These are phyloP conservation scores for Graphiopsis chlorocephala DNA, from an alignment of 2,329 filamentous ascomycete species.

Conservation along the genomic window DNA sequence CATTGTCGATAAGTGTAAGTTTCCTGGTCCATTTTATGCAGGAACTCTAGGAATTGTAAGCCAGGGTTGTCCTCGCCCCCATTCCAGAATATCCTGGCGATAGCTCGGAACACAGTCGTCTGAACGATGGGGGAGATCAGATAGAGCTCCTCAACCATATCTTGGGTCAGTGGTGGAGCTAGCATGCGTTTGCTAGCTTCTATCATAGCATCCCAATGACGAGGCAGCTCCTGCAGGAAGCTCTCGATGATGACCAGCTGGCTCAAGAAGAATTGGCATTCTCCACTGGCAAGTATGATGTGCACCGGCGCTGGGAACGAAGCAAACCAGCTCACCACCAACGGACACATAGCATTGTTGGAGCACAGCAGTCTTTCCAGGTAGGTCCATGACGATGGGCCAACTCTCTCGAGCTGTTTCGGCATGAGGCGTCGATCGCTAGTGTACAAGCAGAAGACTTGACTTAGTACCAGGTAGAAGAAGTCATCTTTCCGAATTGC, in stretches of 20 bases:
- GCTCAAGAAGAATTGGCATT: constrained; percentile 10
- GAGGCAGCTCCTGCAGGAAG: constrained; percentile 27
- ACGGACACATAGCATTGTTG: constrained; percentile 43
- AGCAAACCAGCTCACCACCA: constrained; percentile 46
- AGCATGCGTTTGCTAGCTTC: constrained; percentile 31
- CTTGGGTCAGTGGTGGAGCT: constrained; percentile 57
- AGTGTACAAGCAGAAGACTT: constrained; percentile 61
- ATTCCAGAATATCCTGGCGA: constrained; percentile 44
- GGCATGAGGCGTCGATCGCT: constrained; percentile 38
- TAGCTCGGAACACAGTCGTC: constrained; percentile 53
- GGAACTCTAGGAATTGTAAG: constrained; percentile 18
- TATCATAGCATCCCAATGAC: constrained; percentile 22
- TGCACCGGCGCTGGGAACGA: constrained; percentile 52
- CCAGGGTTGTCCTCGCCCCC: constrained; percentile 26
- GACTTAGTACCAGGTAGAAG: constrained; percentile 65
- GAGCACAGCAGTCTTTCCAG: constrained; percentile 46
- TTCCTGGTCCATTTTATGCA: constrained; percentile 25
- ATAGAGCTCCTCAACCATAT: constrained; percentile 50
- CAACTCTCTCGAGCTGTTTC: constrained; percentile 37
- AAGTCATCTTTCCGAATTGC: constrained; percentile 57
- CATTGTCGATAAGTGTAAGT: constrained; percentile 19
- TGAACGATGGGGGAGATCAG: constrained; percentile 54
- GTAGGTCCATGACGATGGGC: constrained; percentile 31
- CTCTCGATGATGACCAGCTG: constrained; percentile 17
- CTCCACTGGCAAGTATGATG: constrained; percentile 35